phyloP scores from a whole-genome alignment of 768 basidiomycete species.

The Russula dissimulans region DNA sequence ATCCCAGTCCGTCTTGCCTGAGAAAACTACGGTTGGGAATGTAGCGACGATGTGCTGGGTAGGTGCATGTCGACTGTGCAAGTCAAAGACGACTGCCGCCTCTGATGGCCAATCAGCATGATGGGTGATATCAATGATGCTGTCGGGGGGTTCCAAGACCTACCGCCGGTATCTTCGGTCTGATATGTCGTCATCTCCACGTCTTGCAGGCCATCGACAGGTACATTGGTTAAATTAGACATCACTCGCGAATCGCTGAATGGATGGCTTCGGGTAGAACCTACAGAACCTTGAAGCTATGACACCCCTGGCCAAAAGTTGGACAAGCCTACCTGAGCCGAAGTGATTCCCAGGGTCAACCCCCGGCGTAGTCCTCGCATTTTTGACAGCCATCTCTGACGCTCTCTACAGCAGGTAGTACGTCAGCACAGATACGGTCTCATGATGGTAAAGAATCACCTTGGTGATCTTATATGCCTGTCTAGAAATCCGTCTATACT shows the following conservation, averaged over 20 bases:
- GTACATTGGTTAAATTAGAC: background rate
- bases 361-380: background rate
- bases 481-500: background rate
- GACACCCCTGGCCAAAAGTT: background rate
- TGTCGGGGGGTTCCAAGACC: background rate
- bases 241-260: background rate
- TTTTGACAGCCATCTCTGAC: background rate
- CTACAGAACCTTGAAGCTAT: background rate
- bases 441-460: background rate
- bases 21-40: background rate
- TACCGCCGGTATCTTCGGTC: background rate
- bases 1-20: background rate
- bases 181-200: background rate
- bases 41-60: background rate
- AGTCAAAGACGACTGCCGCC: background rate
- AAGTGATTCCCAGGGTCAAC: no score
- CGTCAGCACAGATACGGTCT: background rate
- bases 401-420: background rate
- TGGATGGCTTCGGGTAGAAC: background rate
- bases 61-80: background rate
- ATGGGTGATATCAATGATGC: accelerated
- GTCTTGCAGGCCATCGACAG: background rate
- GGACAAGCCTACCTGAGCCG: background rate
- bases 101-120: background rate
- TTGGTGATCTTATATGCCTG: background rate